These are phyloP conservation scores for Malus hybrid DNA, from an alignment of 331 rosid species.

Conservation along the genomic window DNA sequence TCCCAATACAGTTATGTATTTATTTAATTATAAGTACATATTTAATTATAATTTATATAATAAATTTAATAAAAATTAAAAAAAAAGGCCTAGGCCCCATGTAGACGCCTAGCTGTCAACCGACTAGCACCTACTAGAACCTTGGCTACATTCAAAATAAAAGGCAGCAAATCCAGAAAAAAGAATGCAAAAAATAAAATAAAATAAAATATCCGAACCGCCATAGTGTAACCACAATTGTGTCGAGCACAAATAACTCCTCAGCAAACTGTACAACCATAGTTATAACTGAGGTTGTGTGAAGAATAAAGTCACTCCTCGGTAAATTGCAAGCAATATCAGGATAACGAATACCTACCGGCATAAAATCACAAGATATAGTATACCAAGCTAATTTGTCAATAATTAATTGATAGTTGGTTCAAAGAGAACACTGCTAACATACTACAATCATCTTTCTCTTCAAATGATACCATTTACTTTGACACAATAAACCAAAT, in stretches of 20 bases:
- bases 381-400: not conserved
- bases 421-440: not conserved
- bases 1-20: too few species aligned
- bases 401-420: not conserved
- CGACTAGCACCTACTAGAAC: too few species aligned
- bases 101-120: too few species aligned
- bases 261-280: not conserved
- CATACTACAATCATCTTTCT: not conserved
- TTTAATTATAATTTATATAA: too few species aligned
- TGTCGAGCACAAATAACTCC: not conserved
- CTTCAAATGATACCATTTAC: not conserved
- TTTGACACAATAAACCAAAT: not conserved
- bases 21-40: too few species aligned
- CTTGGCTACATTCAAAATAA: not conserved
- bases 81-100: too few species aligned
- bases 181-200: not conserved
- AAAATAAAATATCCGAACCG: not conserved
- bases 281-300: not conserved
- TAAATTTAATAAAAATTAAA: too few species aligned
- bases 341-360: not conserved
- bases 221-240: not conserved
- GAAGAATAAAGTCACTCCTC: not conserved
- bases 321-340: not conserved
- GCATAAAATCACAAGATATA: not conserved
- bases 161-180: not conserved